Conservation (phyloP, 2,329 filamentous ascomycete species). For the Pseudogymnoascus sp. region DNA sequence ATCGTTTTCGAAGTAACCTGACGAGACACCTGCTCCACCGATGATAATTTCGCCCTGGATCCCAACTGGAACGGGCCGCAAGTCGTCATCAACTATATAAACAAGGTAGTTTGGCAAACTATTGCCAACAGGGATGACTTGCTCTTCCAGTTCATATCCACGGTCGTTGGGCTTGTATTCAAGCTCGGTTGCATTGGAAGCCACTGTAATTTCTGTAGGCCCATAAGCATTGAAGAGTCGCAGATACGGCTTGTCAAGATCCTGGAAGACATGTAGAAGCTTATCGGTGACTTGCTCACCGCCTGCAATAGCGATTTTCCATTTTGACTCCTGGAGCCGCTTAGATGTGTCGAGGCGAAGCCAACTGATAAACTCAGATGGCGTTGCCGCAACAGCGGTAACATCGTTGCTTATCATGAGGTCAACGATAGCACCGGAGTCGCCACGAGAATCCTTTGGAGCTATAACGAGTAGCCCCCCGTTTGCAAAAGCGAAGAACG, state of each 20-base stretch:
- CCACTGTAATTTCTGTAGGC: conserved; percentile 12
- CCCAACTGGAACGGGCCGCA: conserved; percentile 32
- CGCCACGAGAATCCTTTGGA: not conserved
- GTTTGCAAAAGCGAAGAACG: not conserved
- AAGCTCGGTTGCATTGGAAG: conserved; percentile 21
- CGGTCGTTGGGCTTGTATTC: conserved; percentile 13
- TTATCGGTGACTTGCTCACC: not conserved
- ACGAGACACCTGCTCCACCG: conserved; percentile 29
- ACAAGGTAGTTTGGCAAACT: conserved; percentile 12
- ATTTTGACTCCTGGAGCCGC: not conserved
- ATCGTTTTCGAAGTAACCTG: conserved; percentile 28
- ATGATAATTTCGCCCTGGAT: conserved; percentile 36
- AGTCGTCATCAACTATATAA: conserved; percentile 34
- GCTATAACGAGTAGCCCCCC: not conserved
- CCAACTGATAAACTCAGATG: not conserved
- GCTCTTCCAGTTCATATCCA: not conserved
- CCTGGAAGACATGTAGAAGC: not conserved
- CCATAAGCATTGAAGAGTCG: conserved; percentile 10
- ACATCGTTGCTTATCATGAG: not conserved
- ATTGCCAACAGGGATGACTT: conserved; percentile 14
- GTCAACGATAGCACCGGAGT: not conserved
- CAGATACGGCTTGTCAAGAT: not conserved
- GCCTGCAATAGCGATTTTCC: not conserved
- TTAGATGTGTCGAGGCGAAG: not conserved
- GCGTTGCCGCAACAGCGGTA: not conserved